Conservation (phyloP, 352 stramenopile genomes). For the Pseudoperonospora humuli region DNA sequence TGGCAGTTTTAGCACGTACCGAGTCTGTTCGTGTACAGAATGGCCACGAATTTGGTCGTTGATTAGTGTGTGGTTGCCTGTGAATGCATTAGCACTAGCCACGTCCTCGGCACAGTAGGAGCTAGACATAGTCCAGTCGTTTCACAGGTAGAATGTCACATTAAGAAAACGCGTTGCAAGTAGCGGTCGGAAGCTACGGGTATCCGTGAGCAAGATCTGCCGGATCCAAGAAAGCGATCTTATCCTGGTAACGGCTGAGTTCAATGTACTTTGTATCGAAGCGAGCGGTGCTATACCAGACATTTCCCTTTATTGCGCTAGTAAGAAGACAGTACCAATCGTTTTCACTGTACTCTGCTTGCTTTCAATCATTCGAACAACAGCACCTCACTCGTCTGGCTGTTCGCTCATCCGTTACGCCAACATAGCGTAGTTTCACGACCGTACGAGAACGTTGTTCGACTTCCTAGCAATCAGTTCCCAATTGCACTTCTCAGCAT, state of each 20-base stretch:
- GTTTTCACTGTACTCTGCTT: slow-evolving; percentile 15
- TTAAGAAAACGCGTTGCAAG: not conserved
- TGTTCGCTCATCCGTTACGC: not conserved
- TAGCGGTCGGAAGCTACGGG: not conserved
- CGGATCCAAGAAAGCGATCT: slow-evolving; percentile 9
- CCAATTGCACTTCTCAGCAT: slow-evolving; percentile 4
- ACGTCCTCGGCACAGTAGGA: not conserved
- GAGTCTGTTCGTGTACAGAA: not conserved
- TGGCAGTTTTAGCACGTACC: slow-evolving; percentile 9
- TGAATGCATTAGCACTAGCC: too few relatives aligned
- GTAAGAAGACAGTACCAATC: slow-evolving; percentile 9
- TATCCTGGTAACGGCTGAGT: slow-evolving; percentile 10
- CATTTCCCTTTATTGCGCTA: slow-evolving; percentile 5
- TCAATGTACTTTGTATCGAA: not conserved
- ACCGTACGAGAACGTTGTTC: slow-evolving; percentile 6
- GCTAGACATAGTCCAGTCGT: slow-evolving; percentile 3
- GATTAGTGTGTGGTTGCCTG: slow-evolving; percentile 1
- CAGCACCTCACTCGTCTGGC: not conserved
- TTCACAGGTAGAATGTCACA: slow-evolving; percentile 8
- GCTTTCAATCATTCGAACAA: slow-evolving; percentile 19
- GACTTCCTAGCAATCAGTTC: slow-evolving; percentile 6
- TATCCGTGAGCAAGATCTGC: not conserved
- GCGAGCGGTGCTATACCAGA: not conserved
- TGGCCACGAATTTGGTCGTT: slow-evolving; percentile 1
- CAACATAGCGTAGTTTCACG: slow-evolving; percentile 11